Percentiles rank a stretch among this genome's conserved stretches.
Evolutionary conservation across 148 eudicot genomes (phyloP).

Genomic region (Cornus suecica): DNA sequence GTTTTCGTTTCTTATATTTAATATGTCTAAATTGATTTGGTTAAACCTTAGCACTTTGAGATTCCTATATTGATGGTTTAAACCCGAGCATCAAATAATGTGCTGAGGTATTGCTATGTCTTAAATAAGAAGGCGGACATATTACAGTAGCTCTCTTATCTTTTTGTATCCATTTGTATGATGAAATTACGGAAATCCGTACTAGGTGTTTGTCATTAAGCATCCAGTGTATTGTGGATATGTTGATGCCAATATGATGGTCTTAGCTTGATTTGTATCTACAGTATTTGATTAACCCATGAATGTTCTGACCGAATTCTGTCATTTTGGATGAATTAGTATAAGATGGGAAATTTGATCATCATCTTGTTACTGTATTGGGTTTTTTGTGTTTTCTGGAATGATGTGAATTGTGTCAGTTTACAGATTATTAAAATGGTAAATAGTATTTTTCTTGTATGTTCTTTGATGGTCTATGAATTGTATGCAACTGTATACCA

Average conservation of each 20-base stretch:
- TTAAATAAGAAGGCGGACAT: too few relatives aligned
- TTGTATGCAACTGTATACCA: too few relatives aligned
- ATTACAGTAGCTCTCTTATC: too few relatives aligned
- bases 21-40: not conserved
- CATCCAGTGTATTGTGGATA: not conserved
- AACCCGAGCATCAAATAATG: not conserved
- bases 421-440: too few relatives aligned
- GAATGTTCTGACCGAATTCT: too few relatives aligned
- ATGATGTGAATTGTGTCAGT: not conserved
- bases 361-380: not conserved
- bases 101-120: not conserved
- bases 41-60: not conserved
- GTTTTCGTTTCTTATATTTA: not conserved
- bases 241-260: not conserved
- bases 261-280: too few relatives aligned
- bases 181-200: too few relatives aligned
- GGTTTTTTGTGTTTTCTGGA: not conserved
- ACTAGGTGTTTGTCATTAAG: too few relatives aligned
- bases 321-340: not conserved
- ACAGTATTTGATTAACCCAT: too few relatives aligned
- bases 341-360: not conserved
- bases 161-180: too few relatives aligned
- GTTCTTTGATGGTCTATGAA: too few relatives aligned
- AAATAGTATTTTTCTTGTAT: too few relatives aligned
- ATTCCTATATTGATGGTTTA: not conserved